These are phyloP conservation scores for Podaxis sp. DNA, from an alignment of 768 basidiomycete species.

Conservation along the genomic window DNA sequence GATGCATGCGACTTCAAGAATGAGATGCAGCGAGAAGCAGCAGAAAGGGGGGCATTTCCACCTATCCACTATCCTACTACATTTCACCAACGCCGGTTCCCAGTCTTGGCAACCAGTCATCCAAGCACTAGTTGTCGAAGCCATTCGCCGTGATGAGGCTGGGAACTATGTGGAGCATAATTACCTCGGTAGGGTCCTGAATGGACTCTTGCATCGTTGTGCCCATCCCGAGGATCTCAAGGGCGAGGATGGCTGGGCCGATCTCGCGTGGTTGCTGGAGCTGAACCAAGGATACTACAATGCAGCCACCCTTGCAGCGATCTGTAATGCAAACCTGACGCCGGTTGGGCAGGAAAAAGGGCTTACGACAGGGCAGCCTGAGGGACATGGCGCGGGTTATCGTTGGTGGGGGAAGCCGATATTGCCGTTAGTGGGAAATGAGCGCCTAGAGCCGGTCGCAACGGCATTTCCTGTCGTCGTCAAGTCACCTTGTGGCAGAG, in stretches of 20 bases:
- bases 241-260: neutral
- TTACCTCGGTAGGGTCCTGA: neutral
- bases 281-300: neutral
- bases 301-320: neutral
- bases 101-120: neutral
- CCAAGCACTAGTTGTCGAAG: neutral
- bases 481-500: neutral
- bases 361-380: no score
- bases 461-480: neutral
- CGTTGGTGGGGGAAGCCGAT: slow-evolving; percentile 1
- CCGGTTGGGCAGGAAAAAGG: neutral
- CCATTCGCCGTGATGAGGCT: neutral
- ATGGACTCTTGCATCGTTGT: neutral
- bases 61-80: neutral
- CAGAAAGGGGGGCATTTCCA: neutral
- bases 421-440: neutral
- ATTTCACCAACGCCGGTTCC: neutral
- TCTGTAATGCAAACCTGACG: neutral
- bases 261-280: neutral
- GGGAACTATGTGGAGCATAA: neutral
- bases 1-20: neutral
- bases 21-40: neutral
- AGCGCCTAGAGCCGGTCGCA: neutral
- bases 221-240: neutral
- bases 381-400: neutral